These are phyloP conservation scores for Keithomyces neogunnii DNA, from an alignment of 2,329 filamentous ascomycete genomes.

Conservation along the genomic window DNA sequence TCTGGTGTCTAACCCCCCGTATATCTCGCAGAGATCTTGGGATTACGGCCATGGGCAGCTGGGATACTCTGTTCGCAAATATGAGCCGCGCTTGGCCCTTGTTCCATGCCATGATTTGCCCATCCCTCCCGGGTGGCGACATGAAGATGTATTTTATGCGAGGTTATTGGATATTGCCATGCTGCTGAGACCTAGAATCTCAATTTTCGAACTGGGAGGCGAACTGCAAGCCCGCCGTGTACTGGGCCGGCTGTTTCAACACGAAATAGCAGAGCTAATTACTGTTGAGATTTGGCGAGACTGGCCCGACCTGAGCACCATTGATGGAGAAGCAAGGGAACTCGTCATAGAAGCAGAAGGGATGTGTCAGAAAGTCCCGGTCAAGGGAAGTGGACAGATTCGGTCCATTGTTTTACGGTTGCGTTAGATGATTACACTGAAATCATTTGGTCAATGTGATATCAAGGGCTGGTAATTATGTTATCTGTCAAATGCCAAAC, in stretches of 20 bases:
- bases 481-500: no score
- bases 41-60: constrained; percentile 28
- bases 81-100: constrained; percentile 73
- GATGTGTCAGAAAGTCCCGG: constrained; percentile 18
- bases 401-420: constrained; percentile 30
- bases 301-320: constrained; percentile 38
- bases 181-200: constrained; percentile 39
- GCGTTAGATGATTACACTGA: not conserved
- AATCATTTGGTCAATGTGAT: not conserved
- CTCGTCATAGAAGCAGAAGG: constrained; percentile 15
- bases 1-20: constrained; percentile 83
- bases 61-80: constrained; percentile 70
- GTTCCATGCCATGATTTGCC: constrained; percentile 40
- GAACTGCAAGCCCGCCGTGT: constrained; percentile 59
- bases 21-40: constrained; percentile 57
- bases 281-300: constrained; percentile 66
- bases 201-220: constrained; percentile 67
- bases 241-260: constrained; percentile 32
- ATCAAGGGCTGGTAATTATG: no score
- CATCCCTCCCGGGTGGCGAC: constrained; percentile 21
- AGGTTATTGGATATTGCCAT: constrained; percentile 49
- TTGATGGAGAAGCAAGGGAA: constrained; percentile 16
- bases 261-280: constrained; percentile 19
- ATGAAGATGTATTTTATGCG: constrained; percentile 57
- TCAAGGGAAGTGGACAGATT: constrained; percentile 39